Percentiles rank a stretch among this genome's conserved stretches.
These are phyloP conservation scores for Lagenidium sp. DNA, from an alignment of 352 stramenopile species.

Conservation along the genomic window DNA sequence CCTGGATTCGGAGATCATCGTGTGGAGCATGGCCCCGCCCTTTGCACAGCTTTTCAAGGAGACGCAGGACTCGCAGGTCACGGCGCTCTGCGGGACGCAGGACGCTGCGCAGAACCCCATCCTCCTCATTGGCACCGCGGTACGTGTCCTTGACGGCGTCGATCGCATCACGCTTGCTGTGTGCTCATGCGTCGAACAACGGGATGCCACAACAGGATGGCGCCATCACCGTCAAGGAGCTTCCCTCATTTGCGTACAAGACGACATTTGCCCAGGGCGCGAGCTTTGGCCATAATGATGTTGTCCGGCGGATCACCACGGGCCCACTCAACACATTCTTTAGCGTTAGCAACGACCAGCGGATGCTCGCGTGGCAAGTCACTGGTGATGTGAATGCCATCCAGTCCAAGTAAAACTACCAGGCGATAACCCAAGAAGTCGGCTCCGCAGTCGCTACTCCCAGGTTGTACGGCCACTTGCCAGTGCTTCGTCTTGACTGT, in stretches of 20 bases:
- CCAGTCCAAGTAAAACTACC: constrained; percentile 47
- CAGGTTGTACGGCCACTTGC: too few relatives aligned
- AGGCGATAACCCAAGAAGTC: too few relatives aligned
- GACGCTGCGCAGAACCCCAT: constrained; percentile 56
- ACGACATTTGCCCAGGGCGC: constrained; percentile 42
- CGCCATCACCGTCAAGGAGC: constrained; percentile 72
- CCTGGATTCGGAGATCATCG: constrained; percentile 74
- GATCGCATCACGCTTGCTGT: too few relatives aligned
- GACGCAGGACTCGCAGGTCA: constrained; percentile 67
- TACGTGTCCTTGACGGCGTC: too few relatives aligned
- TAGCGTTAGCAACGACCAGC: constrained; percentile 63
- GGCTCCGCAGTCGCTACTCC: too few relatives aligned
- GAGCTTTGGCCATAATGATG: constrained; percentile 68
- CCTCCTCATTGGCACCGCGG: constrained; percentile 66
- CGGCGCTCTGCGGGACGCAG: constrained; percentile 59
- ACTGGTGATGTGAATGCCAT: constrained; percentile 62
- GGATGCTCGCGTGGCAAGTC: constrained; percentile 84
- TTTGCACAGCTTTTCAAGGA: constrained; percentile 81
- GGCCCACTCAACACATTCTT: constrained; percentile 81
- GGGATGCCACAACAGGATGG: constrained; percentile 53
- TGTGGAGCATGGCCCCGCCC: constrained; percentile 68
- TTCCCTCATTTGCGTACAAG: constrained; percentile 82
- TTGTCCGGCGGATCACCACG: constrained; percentile 62
- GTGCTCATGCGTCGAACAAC: too few relatives aligned
- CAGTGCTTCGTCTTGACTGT: too few relatives aligned